Conservation (phyloP, 2,329 filamentous ascomycete species). For the Talaromyces sp. region DNA sequence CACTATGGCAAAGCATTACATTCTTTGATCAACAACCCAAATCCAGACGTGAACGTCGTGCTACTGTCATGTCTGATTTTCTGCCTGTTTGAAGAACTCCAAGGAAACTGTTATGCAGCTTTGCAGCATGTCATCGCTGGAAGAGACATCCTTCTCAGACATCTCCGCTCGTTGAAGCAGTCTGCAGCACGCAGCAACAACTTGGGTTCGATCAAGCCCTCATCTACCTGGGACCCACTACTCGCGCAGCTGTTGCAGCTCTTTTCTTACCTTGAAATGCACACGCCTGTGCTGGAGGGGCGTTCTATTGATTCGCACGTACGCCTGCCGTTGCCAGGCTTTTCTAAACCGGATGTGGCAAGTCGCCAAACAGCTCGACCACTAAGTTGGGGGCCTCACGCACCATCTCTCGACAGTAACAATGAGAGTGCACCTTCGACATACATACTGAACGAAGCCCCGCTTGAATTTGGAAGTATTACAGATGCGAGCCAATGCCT, state of each 20-base stretch:
- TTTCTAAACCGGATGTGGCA: not conserved
- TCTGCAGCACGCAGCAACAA: not conserved
- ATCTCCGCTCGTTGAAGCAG: not conserved
- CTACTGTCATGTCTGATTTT: slow-evolving; percentile 5
- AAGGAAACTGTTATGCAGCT: slow-evolving; percentile 6
- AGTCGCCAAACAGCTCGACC: not conserved
- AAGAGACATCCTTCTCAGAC: not conserved
- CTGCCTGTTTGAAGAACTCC: slow-evolving; percentile 8
- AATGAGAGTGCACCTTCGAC: not conserved
- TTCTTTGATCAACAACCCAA: not conserved
- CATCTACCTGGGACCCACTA: slow-evolving; percentile 2
- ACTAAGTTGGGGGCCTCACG: not conserved
- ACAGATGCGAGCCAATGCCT: not conserved
- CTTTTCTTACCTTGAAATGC: slow-evolving; percentile 4
- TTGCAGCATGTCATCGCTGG: slow-evolving; percentile 6
- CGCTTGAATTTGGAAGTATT: slow-evolving; percentile 3
- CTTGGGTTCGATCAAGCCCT: not conserved
- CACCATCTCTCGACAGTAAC: not conserved
- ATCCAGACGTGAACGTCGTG: slow-evolving; percentile 2
- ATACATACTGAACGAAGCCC: not conserved
- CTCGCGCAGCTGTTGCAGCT: slow-evolving; percentile 4
- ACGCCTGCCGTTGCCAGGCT: slow-evolving; percentile 3
- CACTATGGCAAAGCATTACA: slow-evolving; percentile 6
- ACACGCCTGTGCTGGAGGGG: slow-evolving; percentile 2
- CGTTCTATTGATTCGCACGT: slow-evolving; percentile 1